Evolutionary conservation across 768 basidiomycete species (phyloP), one percentile per base, ranked within the genome.

Genomic region (Rubroboletus satanas): DNA sequence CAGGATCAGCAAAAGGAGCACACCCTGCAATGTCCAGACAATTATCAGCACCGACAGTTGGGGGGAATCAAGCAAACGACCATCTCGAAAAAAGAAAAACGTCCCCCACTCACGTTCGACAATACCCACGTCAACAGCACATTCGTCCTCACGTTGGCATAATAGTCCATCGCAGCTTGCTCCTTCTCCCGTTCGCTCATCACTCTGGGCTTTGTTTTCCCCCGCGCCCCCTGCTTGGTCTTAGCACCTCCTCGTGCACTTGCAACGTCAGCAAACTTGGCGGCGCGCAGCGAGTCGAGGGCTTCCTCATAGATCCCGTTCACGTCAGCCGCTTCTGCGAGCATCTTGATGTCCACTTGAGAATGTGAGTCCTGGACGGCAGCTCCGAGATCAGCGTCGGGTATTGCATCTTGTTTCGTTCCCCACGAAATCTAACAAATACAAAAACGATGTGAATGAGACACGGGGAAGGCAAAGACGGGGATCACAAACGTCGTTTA

Each of bases 241-340:
- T 62, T 61, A n/a, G 45, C 28, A 26, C 33, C 48, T 26, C 35
- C 21, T 4, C 21, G 43, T 23, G 52, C 53, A 32, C 12, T 18
- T 6, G 48, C 46, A 12, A 45, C 60, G 52, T 61, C 70, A 59
- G 57, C 66, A 61, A 77, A 78, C 61, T 81, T 82, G 48, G 80
- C 73, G 45, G 78, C 75, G 51, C 82, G 80, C 33, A 95, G 74
- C 62, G 92, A 91, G 32, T 80, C 79, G 38, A 94, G 74, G 1
- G 91, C 85, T 62, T 93, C 92, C 64, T 90, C 85, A 60, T 97
- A 95, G 38, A 90, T 83, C 45, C 80, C 83, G 66, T 93, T 89
- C 47, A 88, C 83, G 66, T 93, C 92, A 1, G 86, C 88, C 15
- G 85, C 82, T 57, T 90, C 87, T 0, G 88, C 84, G 23, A 88